Conservation (phyloP, 2,329 filamentous ascomycete species). For the Talaromyces atroroseus region DNA sequence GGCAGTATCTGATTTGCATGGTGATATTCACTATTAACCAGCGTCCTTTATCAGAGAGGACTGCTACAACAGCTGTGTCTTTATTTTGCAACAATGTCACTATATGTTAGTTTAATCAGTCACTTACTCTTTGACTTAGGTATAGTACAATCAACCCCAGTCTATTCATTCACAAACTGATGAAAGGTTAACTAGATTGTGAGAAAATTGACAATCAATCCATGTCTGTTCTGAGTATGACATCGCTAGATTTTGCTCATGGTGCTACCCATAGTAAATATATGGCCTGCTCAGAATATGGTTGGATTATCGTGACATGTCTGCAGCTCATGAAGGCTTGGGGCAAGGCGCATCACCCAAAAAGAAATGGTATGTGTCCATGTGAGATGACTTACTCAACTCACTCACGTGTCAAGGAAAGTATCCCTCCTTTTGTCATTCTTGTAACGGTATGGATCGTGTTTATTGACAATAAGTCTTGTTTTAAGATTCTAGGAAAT, state of each 20-base stretch:
- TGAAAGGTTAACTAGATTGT: too few species aligned
- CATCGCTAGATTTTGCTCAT: too few species aligned
- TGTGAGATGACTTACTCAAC: not conserved
- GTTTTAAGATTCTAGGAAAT: not conserved
- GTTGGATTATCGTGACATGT: too few species aligned
- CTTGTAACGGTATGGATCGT: too few species aligned
- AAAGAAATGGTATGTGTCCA: not conserved
- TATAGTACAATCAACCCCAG: not conserved
- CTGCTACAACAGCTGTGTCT: not conserved
- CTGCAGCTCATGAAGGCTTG: not conserved
- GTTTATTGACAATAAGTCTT: not conserved
- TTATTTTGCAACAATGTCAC: not conserved
- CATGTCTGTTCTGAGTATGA: too few species aligned
- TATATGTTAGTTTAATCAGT: not conserved
- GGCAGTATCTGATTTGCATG: too few species aligned
- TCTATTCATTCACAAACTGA: not conserved
- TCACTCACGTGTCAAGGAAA: too few species aligned
- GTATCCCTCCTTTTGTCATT: too few species aligned
- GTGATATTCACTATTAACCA: not conserved
- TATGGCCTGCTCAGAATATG: not conserved
- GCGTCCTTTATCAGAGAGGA: not conserved
- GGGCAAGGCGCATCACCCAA: not conserved
- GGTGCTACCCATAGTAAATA: not conserved
- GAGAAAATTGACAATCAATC: too few species aligned
- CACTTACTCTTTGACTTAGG: not conserved